These are phyloP conservation scores for Adiantum capillusveneris DNA, from an alignment of 75 land plant genomes.

Conservation along the genomic window DNA sequence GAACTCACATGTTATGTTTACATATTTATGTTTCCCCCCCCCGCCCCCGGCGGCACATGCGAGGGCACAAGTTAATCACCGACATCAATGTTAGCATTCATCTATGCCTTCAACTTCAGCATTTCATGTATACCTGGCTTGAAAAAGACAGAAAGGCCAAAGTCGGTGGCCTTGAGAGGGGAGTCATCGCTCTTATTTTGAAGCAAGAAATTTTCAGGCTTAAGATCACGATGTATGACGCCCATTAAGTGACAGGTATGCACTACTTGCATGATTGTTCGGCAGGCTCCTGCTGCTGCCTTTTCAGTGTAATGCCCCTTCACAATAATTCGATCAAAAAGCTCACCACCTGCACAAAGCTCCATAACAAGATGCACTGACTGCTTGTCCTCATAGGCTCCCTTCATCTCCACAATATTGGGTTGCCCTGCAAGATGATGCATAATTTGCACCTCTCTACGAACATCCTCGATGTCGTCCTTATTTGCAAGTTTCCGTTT, in stretches of 20 bases:
- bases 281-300: slow-evolving; percentile 15
- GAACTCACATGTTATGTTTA: too few relatives aligned
- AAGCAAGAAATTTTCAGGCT: slow-evolving; percentile 26
- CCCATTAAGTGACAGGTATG: slow-evolving; percentile 21
- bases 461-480: slow-evolving; percentile 21
- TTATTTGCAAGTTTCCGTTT: slow-evolving; percentile 17
- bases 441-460: slow-evolving; percentile 29
- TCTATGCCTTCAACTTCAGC: too few relatives aligned
- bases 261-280: slow-evolving; percentile 20
- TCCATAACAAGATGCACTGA: slow-evolving; percentile 31
- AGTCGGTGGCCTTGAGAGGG: slow-evolving; percentile 24
- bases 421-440: slow-evolving; percentile 27
- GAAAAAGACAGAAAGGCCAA: slow-evolving; percentile 26
- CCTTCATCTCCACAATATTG: slow-evolving; percentile 23
- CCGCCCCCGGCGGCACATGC: too few relatives aligned
- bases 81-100: too few relatives aligned
- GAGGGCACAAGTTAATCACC: too few relatives aligned
- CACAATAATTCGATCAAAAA: slow-evolving; percentile 20
- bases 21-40: too few relatives aligned
- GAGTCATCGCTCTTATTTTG: slow-evolving; percentile 12
- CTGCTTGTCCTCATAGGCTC: slow-evolving; percentile 22
- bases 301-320: slow-evolving; percentile 26
- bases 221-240: slow-evolving; percentile 26
- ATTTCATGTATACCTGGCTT: slow-evolving; percentile 12
- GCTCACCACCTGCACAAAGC: slow-evolving; percentile 29